A percentile compares a stretch with the other conserved stretches of the same genome.
These are phyloP conservation scores for Venturia aucupariae DNA, from an alignment of 2,329 filamentous ascomycete genomes.

Conservation along the genomic window DNA sequence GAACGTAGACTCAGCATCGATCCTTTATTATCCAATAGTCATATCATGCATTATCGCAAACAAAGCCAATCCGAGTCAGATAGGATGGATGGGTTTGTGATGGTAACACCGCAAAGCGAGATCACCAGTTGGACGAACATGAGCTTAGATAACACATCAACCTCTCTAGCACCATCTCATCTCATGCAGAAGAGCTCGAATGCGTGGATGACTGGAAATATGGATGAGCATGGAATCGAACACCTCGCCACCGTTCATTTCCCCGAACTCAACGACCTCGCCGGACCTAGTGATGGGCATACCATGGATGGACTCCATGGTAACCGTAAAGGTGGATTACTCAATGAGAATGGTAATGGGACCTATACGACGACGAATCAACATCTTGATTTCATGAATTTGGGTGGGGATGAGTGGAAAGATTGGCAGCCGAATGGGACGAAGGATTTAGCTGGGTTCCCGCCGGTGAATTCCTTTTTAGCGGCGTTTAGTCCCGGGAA, in stretches of 20 bases:
- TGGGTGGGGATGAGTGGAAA: constrained; percentile 21
- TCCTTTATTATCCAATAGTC: constrained; percentile 1
- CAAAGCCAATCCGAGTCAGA: constrained; percentile 19
- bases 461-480: constrained; percentile 3
- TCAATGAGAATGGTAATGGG: not conserved
- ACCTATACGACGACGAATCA: not conserved
- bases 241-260: constrained; percentile 25
- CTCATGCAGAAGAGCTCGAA: not conserved
- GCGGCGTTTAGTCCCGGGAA: constrained; percentile 4
- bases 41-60: constrained; percentile 1
- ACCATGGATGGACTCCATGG: not conserved
- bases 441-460: constrained; percentile 8
- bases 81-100: constrained; percentile 21
- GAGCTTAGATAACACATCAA: not conserved
- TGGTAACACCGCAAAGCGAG: constrained; percentile 25
- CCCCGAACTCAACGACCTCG: constrained; percentile 21
- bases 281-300: constrained; percentile 15
- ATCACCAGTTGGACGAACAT: constrained; percentile 20
- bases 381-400: constrained; percentile 24
- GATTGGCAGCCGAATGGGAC: constrained; percentile 17
- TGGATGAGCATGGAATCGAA: constrained; percentile 12
- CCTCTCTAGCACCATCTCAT: not conserved
- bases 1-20: constrained; percentile 15
- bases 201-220: constrained; percentile 24
- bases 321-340: not conserved